These are phyloP conservation scores for Kentomonas sorsogonicus DNA, from an alignment of 208 protist genomes.

Conservation along the genomic window DNA sequence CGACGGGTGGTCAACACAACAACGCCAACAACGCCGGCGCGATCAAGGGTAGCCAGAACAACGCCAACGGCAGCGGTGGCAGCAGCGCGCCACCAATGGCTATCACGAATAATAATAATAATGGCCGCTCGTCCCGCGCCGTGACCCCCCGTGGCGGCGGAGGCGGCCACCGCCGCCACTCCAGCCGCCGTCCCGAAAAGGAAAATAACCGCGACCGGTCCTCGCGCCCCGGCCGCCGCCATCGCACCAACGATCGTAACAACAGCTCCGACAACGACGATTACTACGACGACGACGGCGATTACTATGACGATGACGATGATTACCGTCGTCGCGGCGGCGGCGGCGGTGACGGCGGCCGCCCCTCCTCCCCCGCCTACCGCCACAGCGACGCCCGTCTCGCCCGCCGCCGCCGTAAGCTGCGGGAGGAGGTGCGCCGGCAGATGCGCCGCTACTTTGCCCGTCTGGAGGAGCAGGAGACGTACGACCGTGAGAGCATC, in stretches of 20 bases:
- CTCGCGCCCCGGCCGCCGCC: slow-evolving; percentile 2
- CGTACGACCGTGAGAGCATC: slow-evolving; percentile 33
- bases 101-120: no score
- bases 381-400: slow-evolving; percentile 23
- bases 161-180: background rate
- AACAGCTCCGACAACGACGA: slow-evolving; percentile 20
- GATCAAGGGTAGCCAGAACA: no score
- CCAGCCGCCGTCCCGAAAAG: slow-evolving; percentile 1
- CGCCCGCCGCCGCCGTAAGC: slow-evolving; percentile 16
- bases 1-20: background rate
- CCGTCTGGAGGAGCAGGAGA: slow-evolving; percentile 42
- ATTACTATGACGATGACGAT: slow-evolving; percentile 14
- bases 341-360: slow-evolving; percentile 7
- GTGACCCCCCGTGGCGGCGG: no score
- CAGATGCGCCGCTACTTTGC: slow-evolving; percentile 39
- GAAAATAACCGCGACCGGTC: slow-evolving; percentile 9
- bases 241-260: slow-evolving; percentile 4
- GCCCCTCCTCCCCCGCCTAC: slow-evolving; percentile 14
- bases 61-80: no score
- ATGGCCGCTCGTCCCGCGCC: no score
- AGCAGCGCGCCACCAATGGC: no score
- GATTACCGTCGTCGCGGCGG: slow-evolving; percentile 27
- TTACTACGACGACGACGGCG: slow-evolving; percentile 11
- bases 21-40: no score
- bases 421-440: slow-evolving; percentile 25